Base-by-base conservation (phyloP, 805 yeast genomes). In the Yarrowia keelungensis region DNA sequence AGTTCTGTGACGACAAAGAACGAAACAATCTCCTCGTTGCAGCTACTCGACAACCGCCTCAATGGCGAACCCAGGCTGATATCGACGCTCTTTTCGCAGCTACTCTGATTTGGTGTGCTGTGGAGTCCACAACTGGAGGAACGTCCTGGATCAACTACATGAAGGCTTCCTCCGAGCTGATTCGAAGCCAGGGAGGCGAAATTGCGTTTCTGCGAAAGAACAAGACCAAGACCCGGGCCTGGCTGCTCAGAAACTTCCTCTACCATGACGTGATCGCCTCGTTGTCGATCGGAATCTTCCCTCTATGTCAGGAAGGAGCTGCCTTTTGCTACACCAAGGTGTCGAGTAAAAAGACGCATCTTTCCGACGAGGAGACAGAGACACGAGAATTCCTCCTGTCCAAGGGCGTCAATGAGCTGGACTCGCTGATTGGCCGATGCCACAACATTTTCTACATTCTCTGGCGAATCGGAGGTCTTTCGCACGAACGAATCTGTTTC, bases 381-480 rank as follows among this genome's bases (percentile, higher is more conserved):
- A 47, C 67, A 0, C 45, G 67, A 0, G 67, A 62, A 15, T 62
- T 62, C 22, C 47, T 62, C 26, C 67, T 62, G 22, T 62, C 67
- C 39, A 46, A 62, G 56, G 67, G 67, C 47, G 67, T 62, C 56
- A 62, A 62, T n/a, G 67, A 62, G 67, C 67, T 62, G 38, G 67
- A 62, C 47, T 62, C 67, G 47, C 47, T 62, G 56, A 62, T 62
- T 39, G 67, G 67, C 15, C 36, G 67, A 15, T 62, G 67, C n/a
- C 67, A 62, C 46, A 62, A 62, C 47, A 47, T 62, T n/a, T 62
- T 62, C 39, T 62, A 62, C 67, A 47, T 62, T 62, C 47, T 62
- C 15, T 62, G 67, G 67, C 54, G 67, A 15, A 62, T 62, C 15
- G 67, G 56, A 8, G 67, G 67, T 8, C 67, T 62, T 12, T 47